These are phyloP conservation scores for Protea cynaroides DNA, from an alignment of 164 flowering plant genomes.

Conservation along the genomic window DNA sequence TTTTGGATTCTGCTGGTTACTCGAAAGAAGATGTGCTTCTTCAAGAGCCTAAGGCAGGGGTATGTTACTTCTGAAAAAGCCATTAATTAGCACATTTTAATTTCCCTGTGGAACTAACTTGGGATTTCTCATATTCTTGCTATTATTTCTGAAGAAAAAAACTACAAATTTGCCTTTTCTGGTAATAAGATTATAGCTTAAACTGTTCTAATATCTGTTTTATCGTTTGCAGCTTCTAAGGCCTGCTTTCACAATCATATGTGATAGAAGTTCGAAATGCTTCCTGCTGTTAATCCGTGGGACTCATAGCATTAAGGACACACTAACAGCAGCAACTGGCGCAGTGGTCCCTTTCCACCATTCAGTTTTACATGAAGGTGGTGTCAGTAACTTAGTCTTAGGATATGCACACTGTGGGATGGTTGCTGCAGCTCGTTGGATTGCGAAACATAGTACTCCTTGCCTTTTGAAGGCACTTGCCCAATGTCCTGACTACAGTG, in stretches of 20 bases:
- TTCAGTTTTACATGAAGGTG: slow-evolving; percentile 91
- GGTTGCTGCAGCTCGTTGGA: slow-evolving; percentile 99
- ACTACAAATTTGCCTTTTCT: neutral
- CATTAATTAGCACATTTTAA: neutral
- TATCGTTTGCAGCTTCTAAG: slow-evolving; percentile 70
- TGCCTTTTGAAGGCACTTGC: slow-evolving; percentile 63
- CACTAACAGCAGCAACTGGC: slow-evolving; percentile 92
- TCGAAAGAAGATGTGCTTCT: slow-evolving; percentile 75
- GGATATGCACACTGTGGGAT: slow-evolving; percentile 98
- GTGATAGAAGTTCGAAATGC: slow-evolving; percentile 62
- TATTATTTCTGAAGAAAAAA: neutral
- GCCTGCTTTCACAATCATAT: slow-evolving; percentile 89
- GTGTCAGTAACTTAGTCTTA: slow-evolving; percentile 76
- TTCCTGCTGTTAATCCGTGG: slow-evolving; percentile 88
- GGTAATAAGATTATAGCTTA: neutral
- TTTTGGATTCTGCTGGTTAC: slow-evolving; percentile 77
- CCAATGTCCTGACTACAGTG: slow-evolving; percentile 60
- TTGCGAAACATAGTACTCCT: slow-evolving; percentile 76
- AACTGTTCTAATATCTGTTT: slow-evolving; percentile 1
- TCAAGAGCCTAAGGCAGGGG: slow-evolving; percentile 96
- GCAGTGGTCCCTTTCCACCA: slow-evolving; percentile 98
- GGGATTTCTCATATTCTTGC: slow-evolving; percentile 1
- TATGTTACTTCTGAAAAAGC: slow-evolving; percentile 24
- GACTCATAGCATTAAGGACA: slow-evolving; percentile 96
- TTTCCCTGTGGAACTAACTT: neutral